These are phyloP conservation scores for Diutina scorzettiae DNA, from an alignment of 1,139 yeast genomes.

Conservation along the genomic window DNA sequence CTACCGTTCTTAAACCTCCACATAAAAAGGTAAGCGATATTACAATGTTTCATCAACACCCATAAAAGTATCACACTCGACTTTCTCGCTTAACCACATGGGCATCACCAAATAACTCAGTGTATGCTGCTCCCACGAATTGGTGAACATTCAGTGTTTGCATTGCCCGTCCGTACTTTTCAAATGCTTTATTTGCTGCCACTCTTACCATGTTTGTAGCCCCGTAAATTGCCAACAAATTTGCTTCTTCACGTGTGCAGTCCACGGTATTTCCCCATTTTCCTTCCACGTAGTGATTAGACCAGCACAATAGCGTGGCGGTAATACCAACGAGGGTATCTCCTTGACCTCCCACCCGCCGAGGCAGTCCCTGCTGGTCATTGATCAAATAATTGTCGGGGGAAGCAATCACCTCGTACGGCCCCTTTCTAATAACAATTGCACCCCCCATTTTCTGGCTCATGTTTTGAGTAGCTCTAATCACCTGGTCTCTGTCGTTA, in stretches of 20 bases:
- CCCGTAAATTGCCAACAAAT: constrained; percentile 57
- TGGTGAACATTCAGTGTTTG: constrained; percentile 75
- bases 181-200: constrained; percentile 57
- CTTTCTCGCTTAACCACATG: too few species aligned
- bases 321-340: constrained; percentile 66
- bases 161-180: constrained; percentile 61
- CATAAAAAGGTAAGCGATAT: too few species aligned
- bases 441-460: constrained; percentile 50
- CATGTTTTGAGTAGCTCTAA: constrained; percentile 18
- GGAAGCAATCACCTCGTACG: constrained; percentile 47
- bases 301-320: constrained; percentile 45
- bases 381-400: constrained; percentile 29
- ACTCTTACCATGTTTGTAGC: constrained; percentile 59
- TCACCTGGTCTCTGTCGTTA: constrained; percentile 13
- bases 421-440: constrained; percentile 64
- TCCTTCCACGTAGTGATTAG: constrained; percentile 39
- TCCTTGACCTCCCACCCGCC: constrained; percentile 84
- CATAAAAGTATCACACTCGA: too few species aligned
- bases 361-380: constrained; percentile 46
- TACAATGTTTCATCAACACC: too few species aligned
- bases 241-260: constrained; percentile 25
- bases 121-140: constrained; percentile 51
- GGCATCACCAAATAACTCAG: constrained; percentile 41
- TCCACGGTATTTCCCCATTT: constrained; percentile 37
- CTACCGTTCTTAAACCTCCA: too few species aligned